A percentile compares a stretch with the other conserved stretches of the same genome.
Evolutionary conservation across 1,139 yeast genomes (phyloP).

Genomic region (Taphrina communis): DNA sequence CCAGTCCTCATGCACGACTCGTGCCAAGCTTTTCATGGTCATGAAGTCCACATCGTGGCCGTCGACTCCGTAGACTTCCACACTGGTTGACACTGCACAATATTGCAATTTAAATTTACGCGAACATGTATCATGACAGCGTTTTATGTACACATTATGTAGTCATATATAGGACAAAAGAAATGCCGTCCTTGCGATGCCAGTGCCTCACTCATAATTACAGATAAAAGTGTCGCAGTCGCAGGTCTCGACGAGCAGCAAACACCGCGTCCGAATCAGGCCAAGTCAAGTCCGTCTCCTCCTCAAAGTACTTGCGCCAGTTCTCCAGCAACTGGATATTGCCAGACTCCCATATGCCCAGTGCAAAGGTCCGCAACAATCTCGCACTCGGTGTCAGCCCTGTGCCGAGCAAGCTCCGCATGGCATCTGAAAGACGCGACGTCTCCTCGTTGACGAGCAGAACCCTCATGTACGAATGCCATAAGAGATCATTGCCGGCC

Average conservation of each 20-base stretch:
- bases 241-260: slow-evolving; percentile 5
- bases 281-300: slow-evolving; percentile 14
- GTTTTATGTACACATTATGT: not conserved
- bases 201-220: not conserved
- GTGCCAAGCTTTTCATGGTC: too few species aligned
- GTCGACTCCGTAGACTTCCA: too few species aligned
- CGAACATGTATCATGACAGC: not conserved
- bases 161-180: not conserved
- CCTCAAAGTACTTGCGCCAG: slow-evolving; percentile 31
- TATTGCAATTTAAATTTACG: too few species aligned
- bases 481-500: slow-evolving; percentile 7
- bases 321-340: slow-evolving; percentile 11
- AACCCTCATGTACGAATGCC: slow-evolving; percentile 26
- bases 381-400: slow-evolving; percentile 3
- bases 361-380: slow-evolving; percentile 11
- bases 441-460: slow-evolving; percentile 26
- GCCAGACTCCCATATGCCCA: slow-evolving; percentile 34
- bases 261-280: slow-evolving; percentile 20
- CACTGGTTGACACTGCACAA: too few species aligned
- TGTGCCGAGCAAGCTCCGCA: slow-evolving; percentile 11
- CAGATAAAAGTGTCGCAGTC: slow-evolving; percentile 8
- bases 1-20: too few species aligned
- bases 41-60: too few species aligned
- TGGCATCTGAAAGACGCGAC: slow-evolving; percentile 14
- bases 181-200: too few species aligned